Conservation (phyloP, 352 stramenopile genomes). For the Stephanocyclus meneghinianus region DNA sequence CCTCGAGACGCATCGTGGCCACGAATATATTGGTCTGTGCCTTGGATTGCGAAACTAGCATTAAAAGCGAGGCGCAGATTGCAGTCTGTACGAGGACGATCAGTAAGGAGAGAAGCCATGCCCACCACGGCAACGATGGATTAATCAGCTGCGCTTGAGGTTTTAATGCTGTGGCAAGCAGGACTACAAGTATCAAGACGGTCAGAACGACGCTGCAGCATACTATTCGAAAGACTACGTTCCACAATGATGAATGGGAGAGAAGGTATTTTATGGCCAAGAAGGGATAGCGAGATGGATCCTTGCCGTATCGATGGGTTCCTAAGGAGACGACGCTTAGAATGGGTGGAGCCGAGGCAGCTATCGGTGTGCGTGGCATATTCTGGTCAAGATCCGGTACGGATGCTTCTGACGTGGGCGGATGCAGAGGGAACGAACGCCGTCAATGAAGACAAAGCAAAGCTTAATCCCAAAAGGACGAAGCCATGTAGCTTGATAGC, state of each 20-base stretch:
- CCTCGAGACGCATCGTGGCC: slow-evolving; percentile 47
- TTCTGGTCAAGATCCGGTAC: neutral
- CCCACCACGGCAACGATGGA: slow-evolving; percentile 42
- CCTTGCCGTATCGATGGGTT: slow-evolving; percentile 40
- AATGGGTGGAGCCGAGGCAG: slow-evolving; percentile 2
- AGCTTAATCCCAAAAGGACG: no score
- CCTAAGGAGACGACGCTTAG: slow-evolving; percentile 15
- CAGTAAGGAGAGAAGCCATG: slow-evolving; percentile 42
- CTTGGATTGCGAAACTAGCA: slow-evolving; percentile 33
- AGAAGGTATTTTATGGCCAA: slow-evolving; percentile 28
- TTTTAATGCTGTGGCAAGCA: slow-evolving; percentile 35
- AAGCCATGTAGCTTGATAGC: no score
- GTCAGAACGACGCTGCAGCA: slow-evolving; percentile 25
- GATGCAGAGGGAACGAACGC: no score
- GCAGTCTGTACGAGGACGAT: slow-evolving; percentile 41
- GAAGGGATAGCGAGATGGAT: slow-evolving; percentile 40
- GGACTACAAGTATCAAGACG: slow-evolving; percentile 31
- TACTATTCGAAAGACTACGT: slow-evolving; percentile 29
- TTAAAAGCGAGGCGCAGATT: slow-evolving; percentile 28
- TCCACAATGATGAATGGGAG: slow-evolving; percentile 25
- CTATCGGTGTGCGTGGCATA: slow-evolving; percentile 7
- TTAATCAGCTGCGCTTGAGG: slow-evolving; percentile 37
- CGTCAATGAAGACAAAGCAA: no score
- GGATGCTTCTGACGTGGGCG: no score
- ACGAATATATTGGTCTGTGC: slow-evolving; percentile 46